Conservation (phyloP, 2,329 filamentous ascomycete species). For the Lasiodiplodia theobromae region DNA sequence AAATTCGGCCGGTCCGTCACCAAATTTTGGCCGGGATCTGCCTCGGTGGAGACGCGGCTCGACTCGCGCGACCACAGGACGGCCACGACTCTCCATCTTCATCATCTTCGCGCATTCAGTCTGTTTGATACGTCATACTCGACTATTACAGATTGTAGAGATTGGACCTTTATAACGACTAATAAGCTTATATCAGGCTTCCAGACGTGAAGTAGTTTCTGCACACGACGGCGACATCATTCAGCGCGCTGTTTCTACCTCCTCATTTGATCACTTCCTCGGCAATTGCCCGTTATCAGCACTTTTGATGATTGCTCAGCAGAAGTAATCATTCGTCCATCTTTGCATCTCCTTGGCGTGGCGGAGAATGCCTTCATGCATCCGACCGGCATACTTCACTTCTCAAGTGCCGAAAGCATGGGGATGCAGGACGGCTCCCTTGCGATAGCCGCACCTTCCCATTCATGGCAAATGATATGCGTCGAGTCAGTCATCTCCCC, state of each 20-base stretch:
- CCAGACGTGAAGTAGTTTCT: background rate
- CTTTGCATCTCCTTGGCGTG: background rate
- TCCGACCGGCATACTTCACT: slow-evolving; percentile 1
- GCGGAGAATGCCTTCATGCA: background rate
- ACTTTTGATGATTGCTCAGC: background rate
- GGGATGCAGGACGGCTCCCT: background rate
- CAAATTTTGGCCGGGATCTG: background rate
- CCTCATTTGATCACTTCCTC: background rate
- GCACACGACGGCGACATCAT: too few relatives aligned
- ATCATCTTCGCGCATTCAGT: background rate
- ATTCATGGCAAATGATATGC: background rate
- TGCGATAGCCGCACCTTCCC: background rate
- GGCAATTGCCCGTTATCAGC: background rate
- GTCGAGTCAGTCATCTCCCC: background rate
- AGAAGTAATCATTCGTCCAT: background rate
- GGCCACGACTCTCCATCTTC: background rate
- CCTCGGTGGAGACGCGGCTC: background rate
- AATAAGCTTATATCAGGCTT: background rate
- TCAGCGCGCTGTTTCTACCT: background rate
- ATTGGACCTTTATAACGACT: background rate
- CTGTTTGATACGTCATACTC: background rate
- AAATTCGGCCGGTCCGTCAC: slow-evolving; percentile 15
- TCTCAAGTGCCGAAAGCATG: slow-evolving; percentile 12
- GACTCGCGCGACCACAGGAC: background rate
- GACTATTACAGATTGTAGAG: background rate